These are phyloP conservation scores for Russula sp. DNA, from an alignment of 768 basidiomycete genomes.

Conservation along the genomic window DNA sequence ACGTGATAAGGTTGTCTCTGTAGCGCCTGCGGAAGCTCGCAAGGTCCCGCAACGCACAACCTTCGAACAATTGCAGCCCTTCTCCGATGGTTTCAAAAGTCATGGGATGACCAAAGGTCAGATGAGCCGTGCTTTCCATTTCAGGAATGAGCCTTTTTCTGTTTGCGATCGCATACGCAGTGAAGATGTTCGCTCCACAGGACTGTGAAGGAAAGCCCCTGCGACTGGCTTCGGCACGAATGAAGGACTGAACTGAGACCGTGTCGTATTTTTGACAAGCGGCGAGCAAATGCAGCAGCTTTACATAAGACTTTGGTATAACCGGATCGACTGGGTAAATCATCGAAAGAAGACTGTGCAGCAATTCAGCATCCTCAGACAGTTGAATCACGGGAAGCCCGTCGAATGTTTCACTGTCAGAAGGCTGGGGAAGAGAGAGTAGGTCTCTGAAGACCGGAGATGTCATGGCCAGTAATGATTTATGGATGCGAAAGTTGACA, in stretches of 20 bases:
- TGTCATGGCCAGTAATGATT: not conserved
- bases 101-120: not conserved
- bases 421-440: not conserved
- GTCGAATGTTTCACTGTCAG: not conserved
- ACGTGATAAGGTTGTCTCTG: not conserved
- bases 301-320: not conserved
- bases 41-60: not conserved
- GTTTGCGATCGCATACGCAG: not conserved
- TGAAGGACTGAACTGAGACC: not conserved
- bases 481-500: not conserved
- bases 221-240: not conserved
- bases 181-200: not conserved
- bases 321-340: not conserved
- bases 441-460: too few relatives aligned
- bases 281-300: not conserved
- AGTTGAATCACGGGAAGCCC: not conserved
- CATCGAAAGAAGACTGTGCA: not conserved
- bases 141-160: not conserved
- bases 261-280: conserved; percentile 25
- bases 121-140: not conserved
- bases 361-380: not conserved
- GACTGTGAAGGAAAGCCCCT: not conserved
- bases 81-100: too few relatives aligned
- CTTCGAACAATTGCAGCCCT: too few relatives aligned
- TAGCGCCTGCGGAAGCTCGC: not conserved